Base-by-base conservation (phyloP, 2,329 filamentous ascomycete species). In the Neospermospora avenae region DNA sequence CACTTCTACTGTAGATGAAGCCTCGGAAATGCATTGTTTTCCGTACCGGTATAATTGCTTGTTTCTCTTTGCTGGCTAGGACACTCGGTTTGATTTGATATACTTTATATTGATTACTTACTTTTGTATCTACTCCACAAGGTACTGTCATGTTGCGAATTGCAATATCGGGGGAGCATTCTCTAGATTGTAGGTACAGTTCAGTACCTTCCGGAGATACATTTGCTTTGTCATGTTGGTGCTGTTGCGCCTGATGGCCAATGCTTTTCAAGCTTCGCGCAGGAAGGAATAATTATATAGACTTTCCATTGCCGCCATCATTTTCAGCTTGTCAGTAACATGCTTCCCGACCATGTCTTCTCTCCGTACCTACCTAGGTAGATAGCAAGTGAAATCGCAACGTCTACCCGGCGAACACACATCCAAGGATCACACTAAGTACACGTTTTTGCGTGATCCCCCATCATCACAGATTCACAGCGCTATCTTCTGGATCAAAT, bases 361-460 rank as follows among this genome's bases (percentile, higher is more conserved):
- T 6, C 31, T 37, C 31, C 34, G 13, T 20, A 20, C n/a, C n/a
- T n/a, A n/a, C n/a, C n/a, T n/a, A n/a, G n/a, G n/a, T n/a, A n/a
- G n/a, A n/a, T n/a, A n/a, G n/a, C n/a, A n/a, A n/a, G 16, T 37
- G 28, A n/a, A 22, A 10, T n/a, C 13, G 20, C 10, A 16, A 20
- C 11, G n/a, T 31, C 22, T n/a, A 22, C 31, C 48, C 48, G 35
- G 48, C 48, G 28, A 37, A 37, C 28, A 51, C 16, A 14, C 48
- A 13, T 51, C 48, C 48, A 22, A 34, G 48, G 48, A 37, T 51
- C 48, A 37, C n/a, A n/a, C n/a, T n/a, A n/a, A n/a, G n/a, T 51
- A 51, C 48, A 22, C 48, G 31, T 34, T 51, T 10, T 16, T 6
- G 28, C 6, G 28, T 51, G 18, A 37, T n/a, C 31, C 28, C 34